Evolutionary conservation across 75 land plant genomes (phyloP), one percentile per base, ranked within the genome.

Genomic region (Isoetes taiwanensis): DNA sequence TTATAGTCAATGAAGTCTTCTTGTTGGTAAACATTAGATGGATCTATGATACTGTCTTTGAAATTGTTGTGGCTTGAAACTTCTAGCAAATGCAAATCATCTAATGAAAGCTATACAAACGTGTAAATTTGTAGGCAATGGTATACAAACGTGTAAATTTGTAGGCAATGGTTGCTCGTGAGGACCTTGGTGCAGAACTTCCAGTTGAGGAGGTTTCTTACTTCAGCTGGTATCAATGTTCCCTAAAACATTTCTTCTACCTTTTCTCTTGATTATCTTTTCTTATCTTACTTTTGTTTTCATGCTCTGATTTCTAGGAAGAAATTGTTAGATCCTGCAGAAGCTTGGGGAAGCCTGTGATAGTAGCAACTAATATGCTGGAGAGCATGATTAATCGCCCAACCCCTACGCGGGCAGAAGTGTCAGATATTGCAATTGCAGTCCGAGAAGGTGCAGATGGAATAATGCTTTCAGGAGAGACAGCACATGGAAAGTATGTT

Each of bases 371-470:
- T n/a, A 46, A 46, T 23, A 46, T 46, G 50, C 25, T 46, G n/a
- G 50, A 46, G 50, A 46, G 50, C 50, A 46, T 46, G 50, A 46
- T 46, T 19, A 46, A 46, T 23, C 50, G 23, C 25, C 50, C 50
- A 23, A 46, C 50, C 4, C 50, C 50, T n/a, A 46, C 50, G 6
- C 6, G 50, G 50, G 50, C 50, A 5, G 50, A 46, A 23, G 50
- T 46, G 8, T 46, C 50, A 8, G 50, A 46, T n/a, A 46, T 46
- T 46, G 50, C 50, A 19, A 46, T 46, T n/a, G 50, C 50, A 19
- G 50, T 46, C 5, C 50, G 50, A 4, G 50, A 46, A 46, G 50
- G 50, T 46, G 50, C 50, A 16, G 50, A 46, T 46, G 50, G 50
- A 8, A 16, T 46, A 8, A 46, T 46, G 50, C 50, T 46, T n/a